A percentile compares a stretch with the other conserved stretches of the same genome.
These are phyloP conservation scores for Cladosporium sp. DNA, from an alignment of 2,329 filamentous ascomycete genomes.

Conservation along the genomic window DNA sequence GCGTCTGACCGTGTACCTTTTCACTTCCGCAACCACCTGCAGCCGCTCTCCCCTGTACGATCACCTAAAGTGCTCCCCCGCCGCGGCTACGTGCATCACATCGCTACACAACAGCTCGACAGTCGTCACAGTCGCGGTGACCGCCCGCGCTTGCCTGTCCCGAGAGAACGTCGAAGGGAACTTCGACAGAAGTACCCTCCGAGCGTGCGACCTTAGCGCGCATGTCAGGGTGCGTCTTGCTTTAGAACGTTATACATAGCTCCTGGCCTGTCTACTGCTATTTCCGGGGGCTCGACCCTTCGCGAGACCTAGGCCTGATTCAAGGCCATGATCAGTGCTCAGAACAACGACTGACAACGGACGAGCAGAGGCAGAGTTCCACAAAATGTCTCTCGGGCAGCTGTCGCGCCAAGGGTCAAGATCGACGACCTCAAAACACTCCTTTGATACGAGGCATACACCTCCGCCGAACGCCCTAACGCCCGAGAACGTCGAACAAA, in stretches of 20 bases:
- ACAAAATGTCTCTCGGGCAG: conserved; percentile 40
- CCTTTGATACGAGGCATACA: conserved; percentile 28
- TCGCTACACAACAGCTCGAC: conserved; percentile 10
- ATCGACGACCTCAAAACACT: conserved; percentile 28
- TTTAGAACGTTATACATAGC: conserved; percentile 17
- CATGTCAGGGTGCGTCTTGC: conserved; percentile 28
- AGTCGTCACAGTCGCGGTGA: background rate
- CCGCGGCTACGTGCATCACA: conserved; percentile 38
- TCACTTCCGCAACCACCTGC: conserved; percentile 24
- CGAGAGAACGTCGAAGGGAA: background rate
- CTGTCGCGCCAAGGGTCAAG: conserved; percentile 35
- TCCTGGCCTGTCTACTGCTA: conserved; percentile 15
- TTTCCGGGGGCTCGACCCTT: conserved; percentile 19
- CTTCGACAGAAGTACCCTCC: background rate
- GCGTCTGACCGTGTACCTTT: background rate
- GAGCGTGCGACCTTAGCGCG: conserved; percentile 22
- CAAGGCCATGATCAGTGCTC: conserved; percentile 19
- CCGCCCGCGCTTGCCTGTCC: background rate
- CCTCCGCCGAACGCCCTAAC: conserved; percentile 41
- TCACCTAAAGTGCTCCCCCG: conserved; percentile 19
- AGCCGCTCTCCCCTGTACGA: conserved; percentile 26
- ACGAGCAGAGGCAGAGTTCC: conserved; percentile 14
- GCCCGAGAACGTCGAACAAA: conserved; percentile 41
- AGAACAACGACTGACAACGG: conserved; percentile 20
- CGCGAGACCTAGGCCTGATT: conserved; percentile 15